phyloP scores from a whole-genome alignment of 2,329 filamentous ascomycete genomes.

The Pseudocercospora musae region DNA sequence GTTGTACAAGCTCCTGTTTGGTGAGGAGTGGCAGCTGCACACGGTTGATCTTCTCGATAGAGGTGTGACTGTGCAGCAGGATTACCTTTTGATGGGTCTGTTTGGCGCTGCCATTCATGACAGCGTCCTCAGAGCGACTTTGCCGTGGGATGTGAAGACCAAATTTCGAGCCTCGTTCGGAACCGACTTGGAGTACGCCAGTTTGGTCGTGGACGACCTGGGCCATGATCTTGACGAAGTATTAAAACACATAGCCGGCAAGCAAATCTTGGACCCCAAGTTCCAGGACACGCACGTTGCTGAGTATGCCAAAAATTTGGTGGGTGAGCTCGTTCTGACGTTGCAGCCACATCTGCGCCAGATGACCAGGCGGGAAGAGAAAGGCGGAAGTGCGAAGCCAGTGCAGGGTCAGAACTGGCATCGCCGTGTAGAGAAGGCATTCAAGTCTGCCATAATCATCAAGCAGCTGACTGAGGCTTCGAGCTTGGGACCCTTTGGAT shows the following conservation, averaged over 20 bases:
- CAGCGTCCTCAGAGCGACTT: background rate
- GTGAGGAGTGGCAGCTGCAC: background rate
- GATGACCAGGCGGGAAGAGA: background rate
- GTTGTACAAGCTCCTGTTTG: background rate
- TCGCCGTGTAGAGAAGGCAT: constrained; percentile 3
- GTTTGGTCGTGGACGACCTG: background rate
- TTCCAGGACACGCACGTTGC: background rate
- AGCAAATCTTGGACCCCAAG: constrained; percentile 2
- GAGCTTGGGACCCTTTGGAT: background rate
- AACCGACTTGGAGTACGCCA: background rate
- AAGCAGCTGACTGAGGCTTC: constrained; percentile 6
- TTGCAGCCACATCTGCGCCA: constrained; percentile 5
- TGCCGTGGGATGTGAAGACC: background rate
- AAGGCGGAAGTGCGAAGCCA: background rate
- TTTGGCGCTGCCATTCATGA: background rate
- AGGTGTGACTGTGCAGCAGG: background rate
- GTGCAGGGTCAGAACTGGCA: constrained; percentile 4
- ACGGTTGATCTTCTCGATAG: background rate
- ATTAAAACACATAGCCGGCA: background rate
- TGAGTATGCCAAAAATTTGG: background rate
- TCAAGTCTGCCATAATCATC: constrained; percentile 8
- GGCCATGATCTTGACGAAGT: background rate
- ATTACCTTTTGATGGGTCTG: background rate
- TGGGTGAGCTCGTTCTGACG: background rate
- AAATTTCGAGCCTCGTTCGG: background rate